Percentiles rank a stretch among this genome's conserved stretches.
Evolutionary conservation across 495 filamentous ascomycete species (phyloP).

Genomic region (Aspergillus nanangensis): DNA sequence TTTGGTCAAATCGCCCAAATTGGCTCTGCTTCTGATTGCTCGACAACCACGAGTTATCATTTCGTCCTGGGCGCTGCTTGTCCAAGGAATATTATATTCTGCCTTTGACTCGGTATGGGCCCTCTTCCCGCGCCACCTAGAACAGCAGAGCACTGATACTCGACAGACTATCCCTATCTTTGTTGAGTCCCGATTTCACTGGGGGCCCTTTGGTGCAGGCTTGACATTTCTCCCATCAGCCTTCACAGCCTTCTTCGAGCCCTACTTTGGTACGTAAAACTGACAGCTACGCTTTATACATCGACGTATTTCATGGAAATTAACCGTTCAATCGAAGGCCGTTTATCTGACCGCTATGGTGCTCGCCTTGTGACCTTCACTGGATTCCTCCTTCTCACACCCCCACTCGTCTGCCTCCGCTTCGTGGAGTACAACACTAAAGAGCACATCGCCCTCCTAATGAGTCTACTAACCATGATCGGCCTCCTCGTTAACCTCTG

Average conservation of each 20-base stretch:
- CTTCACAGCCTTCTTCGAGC: conserved; percentile 59
- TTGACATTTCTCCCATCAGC: conserved; percentile 68
- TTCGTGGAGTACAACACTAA: conserved; percentile 54
- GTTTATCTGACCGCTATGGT: conserved; percentile 54
- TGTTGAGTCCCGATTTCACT: conserved; percentile 58
- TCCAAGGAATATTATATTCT: conserved; percentile 27
- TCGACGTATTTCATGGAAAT: neutral
- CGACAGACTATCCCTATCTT: conserved; percentile 56
- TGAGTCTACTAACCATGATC: conserved; percentile 20
- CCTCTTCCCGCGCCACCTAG: neutral
- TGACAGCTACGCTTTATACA: neutral
- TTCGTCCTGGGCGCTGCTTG: conserved; percentile 25
- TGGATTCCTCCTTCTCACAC: conserved; percentile 58
- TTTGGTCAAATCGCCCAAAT: neutral
- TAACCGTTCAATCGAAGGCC: conserved; percentile 31
- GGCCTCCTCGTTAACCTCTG: conserved; percentile 24
- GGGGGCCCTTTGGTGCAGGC: conserved; percentile 64
- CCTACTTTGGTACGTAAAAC: conserved; percentile 39
- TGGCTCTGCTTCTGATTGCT: conserved; percentile 20
- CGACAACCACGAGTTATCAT: conserved; percentile 28
- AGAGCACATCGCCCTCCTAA: conserved; percentile 56
- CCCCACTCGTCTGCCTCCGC: conserved; percentile 58
- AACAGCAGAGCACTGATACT: neutral
- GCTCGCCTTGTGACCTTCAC: conserved; percentile 54
- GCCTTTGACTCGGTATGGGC: conserved; percentile 29